Conservation (phyloP, 1,139 yeast species). For the Candida labiduridarum region DNA sequence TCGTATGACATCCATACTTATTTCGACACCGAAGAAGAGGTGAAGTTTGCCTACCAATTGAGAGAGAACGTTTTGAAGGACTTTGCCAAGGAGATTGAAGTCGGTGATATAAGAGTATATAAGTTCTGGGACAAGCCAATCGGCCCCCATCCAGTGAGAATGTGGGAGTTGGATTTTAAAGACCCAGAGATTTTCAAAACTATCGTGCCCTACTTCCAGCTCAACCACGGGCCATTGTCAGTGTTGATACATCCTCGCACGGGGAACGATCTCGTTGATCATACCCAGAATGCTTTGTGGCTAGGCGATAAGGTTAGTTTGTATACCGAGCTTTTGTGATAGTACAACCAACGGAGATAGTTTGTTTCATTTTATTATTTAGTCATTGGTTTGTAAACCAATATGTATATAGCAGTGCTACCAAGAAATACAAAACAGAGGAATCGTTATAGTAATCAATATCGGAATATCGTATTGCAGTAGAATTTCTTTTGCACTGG, state of each 20-base stretch:
- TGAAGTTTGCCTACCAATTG: constrained; percentile 38
- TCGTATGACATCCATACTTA: constrained; percentile 61
- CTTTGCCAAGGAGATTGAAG: constrained; percentile 47
- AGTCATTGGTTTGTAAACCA: neutral
- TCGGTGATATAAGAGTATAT: constrained; percentile 46
- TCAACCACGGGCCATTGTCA: constrained; percentile 52
- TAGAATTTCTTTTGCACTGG: too few relatives aligned
- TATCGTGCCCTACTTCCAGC: constrained; percentile 44
- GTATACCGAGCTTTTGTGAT: constrained; percentile 16
- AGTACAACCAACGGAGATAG: neutral
- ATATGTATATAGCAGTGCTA: neutral
- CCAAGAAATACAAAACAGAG: too few relatives aligned
- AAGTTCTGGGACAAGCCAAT: constrained; percentile 52
- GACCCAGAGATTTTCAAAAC: constrained; percentile 31
- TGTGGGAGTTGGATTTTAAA: constrained; percentile 46
- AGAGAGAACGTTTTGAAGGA: constrained; percentile 44
- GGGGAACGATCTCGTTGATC: constrained; percentile 44
- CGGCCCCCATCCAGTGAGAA: constrained; percentile 58
- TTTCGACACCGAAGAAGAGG: constrained; percentile 42
- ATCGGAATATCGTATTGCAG: too few relatives aligned
- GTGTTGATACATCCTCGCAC: constrained; percentile 59
- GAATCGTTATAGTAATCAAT: neutral
- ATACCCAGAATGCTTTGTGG: constrained; percentile 57
- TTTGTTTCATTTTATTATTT: neutral
- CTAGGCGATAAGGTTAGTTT: constrained; percentile 42